These are phyloP conservation scores for Clathrus columnatus DNA, from an alignment of 768 basidiomycete species.

Conservation along the genomic window DNA sequence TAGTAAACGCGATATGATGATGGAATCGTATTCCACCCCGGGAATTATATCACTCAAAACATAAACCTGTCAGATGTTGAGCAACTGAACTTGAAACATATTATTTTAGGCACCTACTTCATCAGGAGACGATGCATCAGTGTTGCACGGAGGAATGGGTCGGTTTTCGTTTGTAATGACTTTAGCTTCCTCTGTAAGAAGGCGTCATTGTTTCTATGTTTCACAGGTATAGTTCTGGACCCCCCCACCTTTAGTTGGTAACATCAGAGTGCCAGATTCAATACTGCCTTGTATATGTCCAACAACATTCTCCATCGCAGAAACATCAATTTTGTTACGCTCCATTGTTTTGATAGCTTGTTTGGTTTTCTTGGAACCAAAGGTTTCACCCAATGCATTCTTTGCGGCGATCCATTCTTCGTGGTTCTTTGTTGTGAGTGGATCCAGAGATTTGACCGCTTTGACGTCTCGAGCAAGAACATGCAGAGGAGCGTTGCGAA, in stretches of 20 bases:
- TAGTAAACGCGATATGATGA: constrained; percentile 50
- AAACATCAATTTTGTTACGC: constrained; percentile 82
- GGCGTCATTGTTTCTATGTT: constrained; percentile 6
- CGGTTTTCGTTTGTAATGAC: constrained; percentile 53
- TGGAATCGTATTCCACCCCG: constrained; percentile 67
- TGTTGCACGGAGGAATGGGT: constrained; percentile 68
- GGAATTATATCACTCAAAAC: constrained; percentile 69
- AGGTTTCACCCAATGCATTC: constrained; percentile 80
- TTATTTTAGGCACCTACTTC: constrained; percentile 35
- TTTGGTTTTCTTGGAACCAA: constrained; percentile 93
- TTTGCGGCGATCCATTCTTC: constrained; percentile 53
- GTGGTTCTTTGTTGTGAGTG: constrained; percentile 38
- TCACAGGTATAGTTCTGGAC: neutral
- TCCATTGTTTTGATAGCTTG: constrained; percentile 76
- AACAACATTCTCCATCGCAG: constrained; percentile 79
- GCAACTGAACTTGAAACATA: no score
- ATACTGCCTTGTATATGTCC: constrained; percentile 79
- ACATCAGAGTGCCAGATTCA: constrained; percentile 54
- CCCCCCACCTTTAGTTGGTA: constrained; percentile 60
- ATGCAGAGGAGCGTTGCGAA: constrained; percentile 61
- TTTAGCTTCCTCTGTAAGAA: constrained; percentile 55
- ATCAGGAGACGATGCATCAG: constrained; percentile 55
- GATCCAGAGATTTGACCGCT: constrained; percentile 59
- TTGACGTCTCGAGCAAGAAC: constrained; percentile 76
- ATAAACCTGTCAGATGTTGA: constrained; percentile 35